Base-by-base conservation (phyloP, 2,329 filamentous ascomycete genomes). In the Microcyclospora tardicrescens region DNA sequence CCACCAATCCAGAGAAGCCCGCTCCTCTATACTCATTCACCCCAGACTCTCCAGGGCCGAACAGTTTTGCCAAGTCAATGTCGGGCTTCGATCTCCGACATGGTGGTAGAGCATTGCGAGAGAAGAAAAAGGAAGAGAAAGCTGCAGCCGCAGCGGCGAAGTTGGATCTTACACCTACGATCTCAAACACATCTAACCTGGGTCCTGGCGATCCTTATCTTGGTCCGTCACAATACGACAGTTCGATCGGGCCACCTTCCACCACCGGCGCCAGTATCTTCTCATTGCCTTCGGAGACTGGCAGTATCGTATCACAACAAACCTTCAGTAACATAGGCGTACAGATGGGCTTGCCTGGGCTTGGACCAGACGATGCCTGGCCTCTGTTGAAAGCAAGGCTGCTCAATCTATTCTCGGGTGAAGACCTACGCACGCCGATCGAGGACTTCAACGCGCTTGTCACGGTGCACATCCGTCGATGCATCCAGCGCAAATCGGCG, bases 371-470 rank as follows among this genome's bases (percentile, higher is more conserved):
- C 48, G 83, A 91, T 58, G 84, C 84, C 5, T 91, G 84, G 84
- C 82, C 84, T 0, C 75, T 82, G 41, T 60, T 91, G 13, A 85
- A 81, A 58, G 78, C 81, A 2, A 80, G 83, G 48, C 65, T 91
- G 31, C 65, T 89, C 4, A 73, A 81, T 40, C 75, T 91, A 2
- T 93, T 91, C 48, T 81, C 87, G 47, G 83, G 81, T 24, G 84
- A 89, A 54, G 82, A 86, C 46, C 63, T 87, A 13, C 72, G 81
- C 28, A 67, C 84, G n/a, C 83, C 84, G 0, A 75, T 91, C 5
- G 84, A 93, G 57, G 83, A 89, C 52, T 79, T 91, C 53, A 93
- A 93, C 53, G 70, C 78, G 13, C 71, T 89, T 1, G 83, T 89
- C n/a, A 73, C 71, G 45, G 73, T 84, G 49, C 83, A 91, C 54